These are phyloP conservation scores for Zalaria sp. DNA, from an alignment of 2,329 filamentous ascomycete species.

Conservation along the genomic window DNA sequence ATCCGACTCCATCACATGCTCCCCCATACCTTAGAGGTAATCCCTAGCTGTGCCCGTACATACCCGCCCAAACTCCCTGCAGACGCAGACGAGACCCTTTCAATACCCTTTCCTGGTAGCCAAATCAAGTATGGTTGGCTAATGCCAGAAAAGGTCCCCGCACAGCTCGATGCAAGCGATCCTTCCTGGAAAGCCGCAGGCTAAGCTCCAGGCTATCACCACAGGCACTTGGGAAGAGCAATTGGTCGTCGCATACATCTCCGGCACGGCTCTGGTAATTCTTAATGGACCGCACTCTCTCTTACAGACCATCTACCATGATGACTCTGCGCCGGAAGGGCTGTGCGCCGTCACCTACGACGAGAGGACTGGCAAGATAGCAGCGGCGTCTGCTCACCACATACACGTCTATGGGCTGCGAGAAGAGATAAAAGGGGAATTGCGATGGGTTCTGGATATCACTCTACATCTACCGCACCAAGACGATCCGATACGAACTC, in stretches of 20 bases:
- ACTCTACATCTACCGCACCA: slow-evolving; percentile 35
- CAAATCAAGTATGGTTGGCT: no score
- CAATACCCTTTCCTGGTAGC: no score
- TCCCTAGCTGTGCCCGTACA: no score
- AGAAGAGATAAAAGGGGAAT: slow-evolving; percentile 60
- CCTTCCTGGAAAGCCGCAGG: slow-evolving; percentile 64
- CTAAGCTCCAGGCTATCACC: slow-evolving; percentile 63
- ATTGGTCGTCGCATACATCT: slow-evolving; percentile 74
- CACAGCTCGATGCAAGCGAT: slow-evolving; percentile 51
- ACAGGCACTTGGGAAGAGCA: slow-evolving; percentile 59
- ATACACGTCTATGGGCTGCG: slow-evolving; percentile 71
- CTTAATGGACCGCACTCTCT: slow-evolving; percentile 60
- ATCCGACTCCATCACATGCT: no score
- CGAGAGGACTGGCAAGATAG: slow-evolving; percentile 72
- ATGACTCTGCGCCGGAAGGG: slow-evolving; percentile 39
- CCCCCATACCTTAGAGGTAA: no score
- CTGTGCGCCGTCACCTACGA: slow-evolving; percentile 72
- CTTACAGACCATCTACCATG: slow-evolving; percentile 82
- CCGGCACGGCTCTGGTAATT: slow-evolving; percentile 74
- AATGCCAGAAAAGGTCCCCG: no score
- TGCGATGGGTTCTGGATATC: slow-evolving; percentile 52
- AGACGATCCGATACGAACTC: slow-evolving; percentile 36
- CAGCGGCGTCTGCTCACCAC: slow-evolving; percentile 50
- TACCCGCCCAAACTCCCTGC: no score
- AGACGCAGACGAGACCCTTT: no score